Percentiles rank a stretch among this genome's conserved stretches.
Evolutionary conservation across 2,329 filamentous ascomycete genomes (phyloP).

Genomic region (Coleophoma eucalyptorum): DNA sequence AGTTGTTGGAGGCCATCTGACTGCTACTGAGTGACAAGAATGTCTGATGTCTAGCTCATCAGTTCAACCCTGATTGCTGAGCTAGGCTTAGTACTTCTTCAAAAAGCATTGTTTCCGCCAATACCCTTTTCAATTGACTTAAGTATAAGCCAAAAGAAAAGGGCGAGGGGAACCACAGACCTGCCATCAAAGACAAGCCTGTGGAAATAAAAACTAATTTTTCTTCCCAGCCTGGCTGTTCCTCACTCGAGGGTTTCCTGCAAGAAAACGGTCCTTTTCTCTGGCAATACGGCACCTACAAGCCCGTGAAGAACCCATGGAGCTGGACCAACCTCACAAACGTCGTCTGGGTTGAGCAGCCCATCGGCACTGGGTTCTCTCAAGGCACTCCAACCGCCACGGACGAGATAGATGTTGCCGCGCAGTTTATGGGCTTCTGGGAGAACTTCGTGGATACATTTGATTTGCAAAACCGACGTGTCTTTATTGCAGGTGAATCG

Average conservation of each 20-base stretch:
- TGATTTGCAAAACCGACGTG: conserved; percentile 59
- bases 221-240: conserved; percentile 44
- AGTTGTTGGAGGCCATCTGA: too few relatives aligned
- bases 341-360: conserved; percentile 26
- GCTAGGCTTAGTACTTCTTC: too few relatives aligned
- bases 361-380: conserved; percentile 24
- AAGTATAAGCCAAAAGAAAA: too few relatives aligned
- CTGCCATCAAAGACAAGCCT: background rate
- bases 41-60: too few relatives aligned
- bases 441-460: conserved; percentile 74
- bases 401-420: conserved; percentile 63
- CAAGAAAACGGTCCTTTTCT: conserved; percentile 75
- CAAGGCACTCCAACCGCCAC: conserved; percentile 51
- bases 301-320: conserved; percentile 22
- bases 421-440: conserved; percentile 75
- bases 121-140: too few relatives aligned
- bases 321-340: conserved; percentile 25
- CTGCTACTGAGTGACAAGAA: too few relatives aligned
- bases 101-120: too few relatives aligned
- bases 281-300: conserved; percentile 67
- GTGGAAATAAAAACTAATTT: background rate
- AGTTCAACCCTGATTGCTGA: too few relatives aligned
- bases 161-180: too few relatives aligned
- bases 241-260: conserved; percentile 63
- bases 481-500: conserved; percentile 72